These are phyloP conservation scores for Rhododendron williamsianum DNA, from an alignment of 148 eudicot species.

Conservation along the genomic window DNA sequence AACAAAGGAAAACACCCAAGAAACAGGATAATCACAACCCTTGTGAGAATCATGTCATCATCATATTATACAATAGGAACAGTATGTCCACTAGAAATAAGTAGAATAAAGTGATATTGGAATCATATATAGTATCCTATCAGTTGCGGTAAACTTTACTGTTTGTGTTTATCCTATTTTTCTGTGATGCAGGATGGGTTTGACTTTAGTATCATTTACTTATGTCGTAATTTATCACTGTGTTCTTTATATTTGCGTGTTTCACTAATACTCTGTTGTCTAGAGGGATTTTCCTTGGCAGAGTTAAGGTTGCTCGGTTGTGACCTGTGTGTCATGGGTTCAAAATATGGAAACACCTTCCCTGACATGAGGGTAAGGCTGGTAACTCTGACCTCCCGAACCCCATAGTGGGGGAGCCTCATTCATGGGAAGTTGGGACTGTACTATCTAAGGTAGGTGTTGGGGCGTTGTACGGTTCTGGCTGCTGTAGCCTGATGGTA, in stretches of 20 bases:
- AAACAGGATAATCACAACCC: too few species aligned
- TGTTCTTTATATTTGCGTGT: background rate
- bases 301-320: background rate
- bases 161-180: background rate
- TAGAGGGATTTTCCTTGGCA: background rate
- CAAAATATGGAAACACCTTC: background rate
- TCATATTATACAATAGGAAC: too few species aligned
- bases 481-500: background rate
- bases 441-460: background rate
- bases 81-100: too few species aligned
- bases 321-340: background rate
- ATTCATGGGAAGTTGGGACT: background rate
- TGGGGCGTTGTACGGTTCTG: background rate
- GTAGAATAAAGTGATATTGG: too few species aligned
- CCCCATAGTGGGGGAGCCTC: background rate
- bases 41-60: too few species aligned
- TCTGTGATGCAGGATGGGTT: background rate
- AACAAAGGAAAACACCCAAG: too few species aligned
- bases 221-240: background rate
- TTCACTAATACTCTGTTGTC: background rate
- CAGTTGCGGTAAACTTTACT: background rate
- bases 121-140: too few species aligned
- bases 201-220: background rate
- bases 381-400: background rate
- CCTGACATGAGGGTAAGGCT: background rate